Evolutionary conservation across 768 basidiomycete genomes (phyloP).

Genomic region (Megacollybia marginata): DNA sequence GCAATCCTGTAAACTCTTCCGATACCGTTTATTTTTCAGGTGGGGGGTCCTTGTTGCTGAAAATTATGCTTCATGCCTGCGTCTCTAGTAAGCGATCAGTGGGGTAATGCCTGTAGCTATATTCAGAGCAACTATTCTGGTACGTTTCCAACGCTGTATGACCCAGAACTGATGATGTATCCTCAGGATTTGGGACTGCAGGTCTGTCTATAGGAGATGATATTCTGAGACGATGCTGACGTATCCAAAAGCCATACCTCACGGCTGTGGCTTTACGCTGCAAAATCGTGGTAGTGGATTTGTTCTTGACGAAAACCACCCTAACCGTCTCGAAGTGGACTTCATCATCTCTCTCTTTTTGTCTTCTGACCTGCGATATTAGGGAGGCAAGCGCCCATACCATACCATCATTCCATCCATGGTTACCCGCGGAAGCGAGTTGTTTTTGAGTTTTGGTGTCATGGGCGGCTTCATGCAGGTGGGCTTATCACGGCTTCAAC

Average conservation of each 20-base stretch:
- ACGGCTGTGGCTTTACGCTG: conserved; percentile 92
- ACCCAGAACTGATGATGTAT: background rate
- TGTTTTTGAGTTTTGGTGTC: conserved; percentile 86
- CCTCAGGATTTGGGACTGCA: conserved; percentile 79
- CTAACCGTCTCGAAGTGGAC: conserved; percentile 71
- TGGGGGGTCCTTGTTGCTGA: conserved; percentile 15
- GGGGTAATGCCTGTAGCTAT: conserved; percentile 86
- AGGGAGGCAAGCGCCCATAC: conserved; percentile 80
- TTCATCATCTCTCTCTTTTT: background rate
- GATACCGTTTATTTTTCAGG: conserved; percentile 96
- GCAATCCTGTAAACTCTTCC: conserved; percentile 75
- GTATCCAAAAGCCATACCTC: conserved; percentile 62
- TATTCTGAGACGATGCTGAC: conserved; percentile 32
- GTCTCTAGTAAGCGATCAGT: conserved; percentile 66
- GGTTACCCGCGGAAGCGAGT: conserved; percentile 67
- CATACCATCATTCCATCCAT: conserved; percentile 95
- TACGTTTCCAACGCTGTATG: conserved; percentile 17
- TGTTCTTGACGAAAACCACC: conserved; percentile 69
- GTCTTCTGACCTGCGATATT: background rate
- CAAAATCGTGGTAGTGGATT: conserved; percentile 93
- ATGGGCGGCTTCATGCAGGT: conserved; percentile 93
- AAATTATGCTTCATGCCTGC: background rate
- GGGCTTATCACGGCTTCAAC: conserved; percentile 4
- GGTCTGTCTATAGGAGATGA: conserved; percentile 30
- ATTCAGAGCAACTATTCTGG: conserved; percentile 88